A percentile compares a stretch with the other conserved stretches of the same genome.
phyloP scores from a whole-genome alignment of 2,329 filamentous ascomycete species.

The Biscogniauxia mediterranea region DNA sequence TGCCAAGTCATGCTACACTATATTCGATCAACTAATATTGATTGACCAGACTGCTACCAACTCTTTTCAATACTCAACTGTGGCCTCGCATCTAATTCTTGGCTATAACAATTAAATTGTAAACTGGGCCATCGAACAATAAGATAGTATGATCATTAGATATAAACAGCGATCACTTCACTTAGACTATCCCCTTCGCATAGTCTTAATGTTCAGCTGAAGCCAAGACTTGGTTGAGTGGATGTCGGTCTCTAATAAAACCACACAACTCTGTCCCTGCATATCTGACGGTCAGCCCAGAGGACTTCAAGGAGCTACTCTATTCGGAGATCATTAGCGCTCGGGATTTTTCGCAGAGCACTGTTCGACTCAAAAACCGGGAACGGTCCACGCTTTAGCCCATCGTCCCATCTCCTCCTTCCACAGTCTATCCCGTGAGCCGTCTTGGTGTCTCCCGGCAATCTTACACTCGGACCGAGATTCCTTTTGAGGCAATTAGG shows the following conservation, averaged over 20 bases:
- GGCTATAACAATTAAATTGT: too few species aligned
- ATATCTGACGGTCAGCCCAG: not conserved
- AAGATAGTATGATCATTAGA: too few species aligned
- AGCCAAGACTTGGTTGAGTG: not conserved
- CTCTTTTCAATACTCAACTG: too few species aligned
- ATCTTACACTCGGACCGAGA: not conserved
- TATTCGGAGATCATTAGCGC: not conserved
- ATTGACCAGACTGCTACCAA: too few species aligned
- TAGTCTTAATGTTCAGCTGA: not conserved
- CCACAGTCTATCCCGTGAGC: slow-evolving; percentile 13
- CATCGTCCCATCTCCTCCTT: not conserved
- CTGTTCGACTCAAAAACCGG: not conserved
- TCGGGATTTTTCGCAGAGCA: not conserved
- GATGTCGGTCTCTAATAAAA: not conserved
- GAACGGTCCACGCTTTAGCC: slow-evolving; percentile 2
- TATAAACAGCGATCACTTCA: too few species aligned
- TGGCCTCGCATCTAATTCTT: too few species aligned
- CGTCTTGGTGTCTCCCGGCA: slow-evolving; percentile 5
- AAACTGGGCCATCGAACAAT: too few species aligned
- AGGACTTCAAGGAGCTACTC: not conserved
- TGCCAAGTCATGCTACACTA: too few species aligned
- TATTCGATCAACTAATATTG: too few species aligned
- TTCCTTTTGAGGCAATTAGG: not conserved
- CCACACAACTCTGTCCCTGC: not conserved
- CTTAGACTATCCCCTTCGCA: not conserved